phyloP scores from a whole-genome alignment of 2,329 filamentous ascomycete genomes.

The Ceratocystis albifundus region DNA sequence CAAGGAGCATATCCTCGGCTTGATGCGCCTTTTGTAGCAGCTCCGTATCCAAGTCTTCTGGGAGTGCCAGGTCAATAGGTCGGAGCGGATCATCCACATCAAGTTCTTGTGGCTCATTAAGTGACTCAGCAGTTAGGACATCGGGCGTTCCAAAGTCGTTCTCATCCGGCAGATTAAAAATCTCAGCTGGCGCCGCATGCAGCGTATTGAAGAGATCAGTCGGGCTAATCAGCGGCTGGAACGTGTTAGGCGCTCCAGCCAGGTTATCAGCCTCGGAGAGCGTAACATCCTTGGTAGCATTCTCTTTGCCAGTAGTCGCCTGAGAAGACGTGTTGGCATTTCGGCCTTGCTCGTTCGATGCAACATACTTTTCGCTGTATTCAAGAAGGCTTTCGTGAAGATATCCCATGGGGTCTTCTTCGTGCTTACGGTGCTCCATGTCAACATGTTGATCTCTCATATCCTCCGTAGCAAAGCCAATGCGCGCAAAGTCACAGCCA shows the following conservation, averaged over 20 bases:
- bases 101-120: conserved; percentile 18
- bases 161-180: conserved; percentile 8
- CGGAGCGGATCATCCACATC: conserved; percentile 4
- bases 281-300: not conserved
- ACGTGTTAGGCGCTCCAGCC: not conserved
- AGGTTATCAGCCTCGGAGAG: not conserved
- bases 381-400: conserved; percentile 39
- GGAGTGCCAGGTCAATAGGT: not conserved
- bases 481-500: conserved; percentile 41
- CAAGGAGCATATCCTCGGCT: not conserved
- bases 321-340: conserved; percentile 26
- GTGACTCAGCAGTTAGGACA: conserved; percentile 19
- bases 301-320: not conserved
- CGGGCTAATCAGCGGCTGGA: conserved; percentile 17
- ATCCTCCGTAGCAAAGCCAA: conserved; percentile 45
- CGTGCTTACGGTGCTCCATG: conserved; percentile 49
- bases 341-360: conserved; percentile 23
- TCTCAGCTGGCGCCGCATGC: conserved; percentile 15
- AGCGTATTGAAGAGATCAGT: conserved; percentile 11
- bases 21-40: conserved; percentile 12
- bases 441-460: conserved; percentile 42
- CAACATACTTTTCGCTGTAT: conserved; percentile 27
- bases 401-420: conserved; percentile 44
- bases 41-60: conserved; percentile 15
- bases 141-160: conserved; percentile 6